phyloP scores from a whole-genome alignment of 2,329 filamentous ascomycete genomes.

The Apiospora aurea region DNA sequence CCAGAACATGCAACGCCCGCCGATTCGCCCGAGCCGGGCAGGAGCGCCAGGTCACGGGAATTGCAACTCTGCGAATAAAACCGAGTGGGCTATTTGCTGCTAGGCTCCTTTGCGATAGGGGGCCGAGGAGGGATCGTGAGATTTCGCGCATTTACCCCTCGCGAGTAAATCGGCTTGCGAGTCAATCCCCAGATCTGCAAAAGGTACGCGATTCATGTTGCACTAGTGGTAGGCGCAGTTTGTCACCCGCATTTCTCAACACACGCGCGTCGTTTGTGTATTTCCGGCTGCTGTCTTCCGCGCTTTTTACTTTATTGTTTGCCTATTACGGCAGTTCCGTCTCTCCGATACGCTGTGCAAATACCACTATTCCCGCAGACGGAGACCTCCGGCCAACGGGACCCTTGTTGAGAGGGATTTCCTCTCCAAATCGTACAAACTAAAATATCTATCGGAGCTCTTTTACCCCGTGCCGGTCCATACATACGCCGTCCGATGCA shows the following conservation, averaged over 20 bases:
- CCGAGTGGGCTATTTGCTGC: not conserved
- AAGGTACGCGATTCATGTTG: not conserved
- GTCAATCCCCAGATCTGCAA: slow-evolving; percentile 14
- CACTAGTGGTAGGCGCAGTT: too few relatives aligned
- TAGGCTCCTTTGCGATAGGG: not conserved
- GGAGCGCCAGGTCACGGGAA: not conserved
- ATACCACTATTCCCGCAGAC: not conserved
- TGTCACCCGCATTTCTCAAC: not conserved
- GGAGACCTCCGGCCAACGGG: not conserved
- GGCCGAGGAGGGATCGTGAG: not conserved
- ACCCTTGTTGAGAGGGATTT: slow-evolving; percentile 19
- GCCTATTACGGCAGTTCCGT: slow-evolving; percentile 7
- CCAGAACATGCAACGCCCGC: not conserved
- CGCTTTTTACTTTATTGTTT: not conserved
- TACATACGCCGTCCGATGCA: slow-evolving; percentile 15
- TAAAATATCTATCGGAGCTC: slow-evolving; percentile 7
- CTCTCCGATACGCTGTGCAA: not conserved
- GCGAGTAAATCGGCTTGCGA: not conserved
- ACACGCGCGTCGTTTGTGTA: not conserved
- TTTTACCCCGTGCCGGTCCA: slow-evolving; percentile 4
- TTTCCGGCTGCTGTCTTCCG: not conserved
- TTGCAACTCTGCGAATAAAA: not conserved
- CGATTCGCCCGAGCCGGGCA: not conserved
- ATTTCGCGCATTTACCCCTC: slow-evolving; percentile 10
- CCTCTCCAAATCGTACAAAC: not conserved